Base-by-base conservation (phyloP, 768 basidiomycete species). In the Lactifluus hygrophoroides region DNA sequence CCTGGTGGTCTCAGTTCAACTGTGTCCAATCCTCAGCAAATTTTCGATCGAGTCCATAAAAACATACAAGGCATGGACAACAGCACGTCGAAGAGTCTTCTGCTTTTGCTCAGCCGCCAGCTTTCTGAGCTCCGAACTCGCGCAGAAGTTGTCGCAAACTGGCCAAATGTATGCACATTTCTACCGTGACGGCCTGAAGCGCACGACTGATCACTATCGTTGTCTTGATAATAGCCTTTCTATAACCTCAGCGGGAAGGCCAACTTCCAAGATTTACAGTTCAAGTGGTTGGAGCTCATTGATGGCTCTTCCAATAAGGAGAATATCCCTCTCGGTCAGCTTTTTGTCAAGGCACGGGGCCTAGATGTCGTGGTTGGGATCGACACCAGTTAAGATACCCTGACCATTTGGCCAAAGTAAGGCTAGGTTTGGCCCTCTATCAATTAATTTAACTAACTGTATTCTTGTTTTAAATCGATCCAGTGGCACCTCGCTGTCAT, bases 291-390 rank as follows among this genome's bases (percentile, higher is more conserved):
- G 10, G 76, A 83, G 48, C 77, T 90, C 21, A 78, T 90, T 17
- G 88, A 88, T 66, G 88, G 88, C 0, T 75, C 82, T 19, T 82
- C 84, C 21, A 88, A 89, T 65, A 69, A 70, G 10, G 85, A 88
- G 65, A 85, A 87, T 65, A 67, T 89, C 7, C 91, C 91, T 0
- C 73, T 86, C 25, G 82, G 80, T 19, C 85, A 86, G 1, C 71
- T 90, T 27, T 77, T 93, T 54, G 82, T 90, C 27, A 84, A 81
- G 48, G 77, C 80, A 1, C 78, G 92, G 48, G 75, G 68, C 0
- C 65, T 93, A 40, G 91, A 94, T 66, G 80, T 87, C 5, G 80
- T 94, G 63, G 74, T 94, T 16, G 87, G 86, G 0, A 72, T 90
- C 19, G 91, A 94, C 66, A 79, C 78, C 23, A 80, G 81, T 62